These are phyloP conservation scores for Lojkania enalia DNA, from an alignment of 2,329 filamentous ascomycete species.

Conservation along the genomic window DNA sequence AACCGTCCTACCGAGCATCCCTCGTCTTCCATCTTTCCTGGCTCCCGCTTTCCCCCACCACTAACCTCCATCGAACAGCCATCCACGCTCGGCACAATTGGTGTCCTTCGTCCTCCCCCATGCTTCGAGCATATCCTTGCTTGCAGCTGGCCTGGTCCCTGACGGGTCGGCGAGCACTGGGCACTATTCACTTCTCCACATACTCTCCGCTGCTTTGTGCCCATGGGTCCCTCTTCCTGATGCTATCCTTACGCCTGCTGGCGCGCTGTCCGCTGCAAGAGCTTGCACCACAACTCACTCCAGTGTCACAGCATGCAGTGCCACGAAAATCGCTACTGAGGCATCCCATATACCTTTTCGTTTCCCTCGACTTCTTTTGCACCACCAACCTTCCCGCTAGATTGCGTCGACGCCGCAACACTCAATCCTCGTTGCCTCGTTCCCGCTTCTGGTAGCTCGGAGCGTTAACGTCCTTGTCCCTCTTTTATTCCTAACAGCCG, in stretches of 20 bases:
- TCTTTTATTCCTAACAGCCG: conserved; percentile 26
- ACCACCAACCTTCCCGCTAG: conserved; percentile 17
- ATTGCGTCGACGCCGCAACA: conserved; percentile 15
- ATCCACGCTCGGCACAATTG: conserved; percentile 12
- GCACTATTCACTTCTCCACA: conserved; percentile 44
- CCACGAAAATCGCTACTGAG: conserved; percentile 23
- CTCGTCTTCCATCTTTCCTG: conserved; percentile 23
- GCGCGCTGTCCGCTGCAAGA: conserved; percentile 29
- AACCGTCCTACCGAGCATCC: conserved; percentile 18
- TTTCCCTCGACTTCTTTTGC: conserved; percentile 14
- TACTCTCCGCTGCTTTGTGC: conserved; percentile 37
- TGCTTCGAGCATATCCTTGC: conserved; percentile 15
- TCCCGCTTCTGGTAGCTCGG: conserved; percentile 11
- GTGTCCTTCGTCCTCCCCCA: conserved; percentile 3
- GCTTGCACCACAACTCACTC: conserved; percentile 22
- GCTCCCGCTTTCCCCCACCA: conserved; percentile 28
- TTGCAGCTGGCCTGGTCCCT: conserved; percentile 34
- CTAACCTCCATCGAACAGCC: conserved; percentile 17
- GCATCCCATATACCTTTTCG: conserved; percentile 21
- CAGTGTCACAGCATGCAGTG: conserved; percentile 31
- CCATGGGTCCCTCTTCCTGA: conserved; percentile 34
- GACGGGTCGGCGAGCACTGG: conserved; percentile 32
- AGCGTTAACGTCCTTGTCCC: conserved; percentile 15
- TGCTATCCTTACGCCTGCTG: conserved; percentile 39
- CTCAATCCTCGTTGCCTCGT: conserved; percentile 9